phyloP scores from a whole-genome alignment of 148 eudicot species.

The Rhododendron ferrugineum region DNA sequence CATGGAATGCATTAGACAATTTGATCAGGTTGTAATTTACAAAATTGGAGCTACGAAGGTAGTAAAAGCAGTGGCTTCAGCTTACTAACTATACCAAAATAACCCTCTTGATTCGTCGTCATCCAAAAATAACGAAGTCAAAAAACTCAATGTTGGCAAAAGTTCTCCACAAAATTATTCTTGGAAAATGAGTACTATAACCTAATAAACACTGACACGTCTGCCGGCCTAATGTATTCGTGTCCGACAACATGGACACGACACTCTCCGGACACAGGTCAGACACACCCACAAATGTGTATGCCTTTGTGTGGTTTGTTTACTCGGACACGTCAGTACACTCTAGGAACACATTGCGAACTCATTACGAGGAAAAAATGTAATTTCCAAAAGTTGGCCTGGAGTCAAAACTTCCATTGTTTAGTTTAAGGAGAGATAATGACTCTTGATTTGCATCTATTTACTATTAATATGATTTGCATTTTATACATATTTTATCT shows the following conservation, averaged over 20 bases:
- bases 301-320: not conserved
- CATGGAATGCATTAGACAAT: not conserved
- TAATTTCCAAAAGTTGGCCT: not conserved
- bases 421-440: not conserved
- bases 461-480: not conserved
- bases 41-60: not conserved
- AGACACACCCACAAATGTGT: not conserved
- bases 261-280: not conserved
- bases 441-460: not conserved
- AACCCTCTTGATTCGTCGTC: not conserved
- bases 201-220: not conserved
- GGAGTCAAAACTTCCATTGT: not conserved
- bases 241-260: not conserved
- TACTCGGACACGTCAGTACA: not conserved
- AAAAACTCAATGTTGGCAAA: not conserved
- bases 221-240: not conserved
- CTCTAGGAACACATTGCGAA: not conserved
- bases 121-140: not conserved
- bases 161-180: not conserved
- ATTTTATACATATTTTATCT: not conserved
- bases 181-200: not conserved
- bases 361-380: not conserved
- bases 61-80: not conserved
- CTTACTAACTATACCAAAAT: not conserved
- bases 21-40: not conserved